Evolutionary conservation across 495 filamentous ascomycete species (phyloP), one percentile per base, ranked within the genome.

Genomic region (Podospora didyma): DNA sequence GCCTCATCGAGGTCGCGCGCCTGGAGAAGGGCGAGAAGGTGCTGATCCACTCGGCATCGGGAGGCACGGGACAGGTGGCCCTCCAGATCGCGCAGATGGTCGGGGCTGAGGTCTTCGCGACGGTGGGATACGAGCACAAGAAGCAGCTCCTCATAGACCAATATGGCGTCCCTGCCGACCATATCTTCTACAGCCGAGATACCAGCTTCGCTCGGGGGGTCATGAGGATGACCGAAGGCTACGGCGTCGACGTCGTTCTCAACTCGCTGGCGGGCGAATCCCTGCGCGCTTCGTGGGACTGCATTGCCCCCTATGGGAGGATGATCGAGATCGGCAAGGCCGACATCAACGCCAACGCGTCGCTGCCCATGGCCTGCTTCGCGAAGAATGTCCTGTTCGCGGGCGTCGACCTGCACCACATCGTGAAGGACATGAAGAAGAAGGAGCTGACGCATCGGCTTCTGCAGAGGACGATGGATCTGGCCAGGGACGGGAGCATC

Each of bases 201-300:
- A 11, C 26, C 11, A 44, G 65, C 3, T 74, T 85, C 55, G 73
- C 61, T 6, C 45, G 69, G 21, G 71, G 62, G 0, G 62, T 86
- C 34, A 66, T 64, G 57, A 48, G 60, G 17, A 63, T 63, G 3
- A 86, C 84, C 0, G 62, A 63, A n/a, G 69, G 69, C 3, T 47
- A 59, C 7, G 80, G 81, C 24, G 79, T 81, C 0, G 81, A 82
- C 56, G 68, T 83, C 6, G 76, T 78, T 0, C 63, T 84, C 4
- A 84, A 84, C 63, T 80, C 77, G 2, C 69, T 82, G 0, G 70
- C 76, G 6, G 78, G 80, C 2, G 75, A 80, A 42, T 63, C 73
- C 17, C 63, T 82, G 3, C 75, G 73, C 35, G 73, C 69, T 5
- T 71, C 73, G 0, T 82, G 76, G 67, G 64, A 74, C 20, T 76